Percentiles rank a stretch among this genome's conserved stretches.
These are phyloP conservation scores for Pseudoneurospora amorphoporcata DNA, from an alignment of 495 filamentous ascomycete species.

Conservation along the genomic window DNA sequence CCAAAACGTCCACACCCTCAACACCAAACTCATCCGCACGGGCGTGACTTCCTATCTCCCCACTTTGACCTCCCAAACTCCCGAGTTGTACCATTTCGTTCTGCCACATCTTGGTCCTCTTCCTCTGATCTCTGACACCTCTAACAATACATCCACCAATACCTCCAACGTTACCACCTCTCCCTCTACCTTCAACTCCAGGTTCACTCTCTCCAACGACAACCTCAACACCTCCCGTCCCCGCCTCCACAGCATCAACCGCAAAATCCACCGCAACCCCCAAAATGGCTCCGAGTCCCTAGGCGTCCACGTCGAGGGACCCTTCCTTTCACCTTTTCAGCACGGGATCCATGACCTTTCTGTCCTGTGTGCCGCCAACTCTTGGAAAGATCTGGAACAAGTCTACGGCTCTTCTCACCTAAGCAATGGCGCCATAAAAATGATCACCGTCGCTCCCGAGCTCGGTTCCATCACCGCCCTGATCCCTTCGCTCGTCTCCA, in stretches of 20 bases:
- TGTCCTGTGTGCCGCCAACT: constrained; percentile 47
- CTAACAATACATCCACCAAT: background rate
- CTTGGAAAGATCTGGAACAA: constrained; percentile 46
- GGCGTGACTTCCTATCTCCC: constrained; percentile 81
- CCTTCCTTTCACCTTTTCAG: constrained; percentile 61
- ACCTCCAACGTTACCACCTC: background rate
- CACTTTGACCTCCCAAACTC: constrained; percentile 58
- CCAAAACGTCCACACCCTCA: constrained; percentile 54
- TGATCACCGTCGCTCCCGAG: constrained; percentile 77
- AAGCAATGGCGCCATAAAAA: constrained; percentile 39
- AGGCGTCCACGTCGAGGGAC: constrained; percentile 77
- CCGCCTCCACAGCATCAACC: constrained; percentile 17
- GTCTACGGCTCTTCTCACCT: constrained; percentile 64
- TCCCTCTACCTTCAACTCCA: background rate
- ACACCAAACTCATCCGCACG: constrained; percentile 56
- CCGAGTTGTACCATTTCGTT: constrained; percentile 62
- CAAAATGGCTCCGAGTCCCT: constrained; percentile 67
- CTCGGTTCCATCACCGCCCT: constrained; percentile 49
- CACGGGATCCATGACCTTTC: constrained; percentile 63
- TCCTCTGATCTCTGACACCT: constrained; percentile 30
- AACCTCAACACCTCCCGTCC: too few relatives aligned
- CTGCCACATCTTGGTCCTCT: constrained; percentile 60
- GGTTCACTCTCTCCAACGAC: too few relatives aligned
- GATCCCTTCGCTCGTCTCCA: constrained; percentile 48
- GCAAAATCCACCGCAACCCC: constrained; percentile 29